Evolutionary conservation across 2,329 filamentous ascomycete genomes (phyloP), one percentile per base, ranked within the genome.

Genomic region (Beauveria australis): DNA sequence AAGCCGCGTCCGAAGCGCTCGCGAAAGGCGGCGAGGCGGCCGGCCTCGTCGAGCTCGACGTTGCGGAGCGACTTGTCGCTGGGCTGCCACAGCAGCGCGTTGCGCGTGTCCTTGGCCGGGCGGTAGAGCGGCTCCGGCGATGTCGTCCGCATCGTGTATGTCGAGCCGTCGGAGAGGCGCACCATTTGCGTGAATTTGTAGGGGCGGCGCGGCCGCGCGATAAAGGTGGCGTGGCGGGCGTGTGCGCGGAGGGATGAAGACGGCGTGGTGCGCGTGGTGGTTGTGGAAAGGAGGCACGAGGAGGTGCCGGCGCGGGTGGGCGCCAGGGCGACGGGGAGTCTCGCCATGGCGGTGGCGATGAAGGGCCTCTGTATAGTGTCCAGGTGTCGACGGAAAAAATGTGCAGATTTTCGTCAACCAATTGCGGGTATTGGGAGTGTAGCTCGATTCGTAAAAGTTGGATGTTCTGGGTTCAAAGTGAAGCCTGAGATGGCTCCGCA

Each of bases 151-250:
- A 87, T 81, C 53, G 88, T 86, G 76, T 85, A 97, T 63, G 92
- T 89, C 69, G 85, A 89, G 67, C 94, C 94, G 79, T 99, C 94
- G 46, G 89, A 91, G 65, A 97, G 88, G 59, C 92, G 92, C 66
- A 99, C 81, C 63, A 99, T 84, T 77, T 99, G 94, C n/a, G 93
- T 97, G 81, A 97, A 97, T 67, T 88, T 91, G 81, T 97, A 97
- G 47, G 94, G 93, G 6, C 92, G 86, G 70, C 92, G 89, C n/a
- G 92, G 92, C 18, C 94, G 91, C 64, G 83, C 83, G 71, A 97
- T 84, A 64, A 96, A 89, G 26, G 89, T 92, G 57, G 94, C 94
- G 72, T 91, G 85, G 63, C 92, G 88, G 71, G 86, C 80, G 77
- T 92, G 89, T 54, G 63, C 75, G 76, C 74, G 66, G 66, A 48